phyloP scores from a whole-genome alignment of 768 basidiomycete species.

The Suillus tomentosus region DNA sequence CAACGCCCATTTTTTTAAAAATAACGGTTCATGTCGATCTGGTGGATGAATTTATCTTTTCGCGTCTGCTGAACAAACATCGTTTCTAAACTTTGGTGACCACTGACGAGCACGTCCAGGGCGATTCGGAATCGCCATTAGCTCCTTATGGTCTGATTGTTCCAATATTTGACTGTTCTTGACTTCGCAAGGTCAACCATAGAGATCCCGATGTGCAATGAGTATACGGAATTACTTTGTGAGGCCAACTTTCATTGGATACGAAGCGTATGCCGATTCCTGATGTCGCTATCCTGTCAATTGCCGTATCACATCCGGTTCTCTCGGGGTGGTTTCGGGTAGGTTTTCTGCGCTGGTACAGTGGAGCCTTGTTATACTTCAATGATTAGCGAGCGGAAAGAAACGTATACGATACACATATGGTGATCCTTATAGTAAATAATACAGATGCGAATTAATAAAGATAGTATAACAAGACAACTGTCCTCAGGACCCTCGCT shows the following conservation, averaged over 20 bases:
- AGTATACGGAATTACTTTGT: neutral
- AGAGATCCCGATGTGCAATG: neutral
- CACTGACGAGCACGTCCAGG: neutral
- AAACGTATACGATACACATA: neutral
- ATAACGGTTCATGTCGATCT: neutral
- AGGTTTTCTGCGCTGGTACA: neutral
- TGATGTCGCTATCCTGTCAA: neutral
- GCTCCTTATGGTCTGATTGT: neutral
- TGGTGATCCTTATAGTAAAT: neutral
- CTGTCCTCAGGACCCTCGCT: constrained; percentile 15
- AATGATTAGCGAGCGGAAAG: neutral
- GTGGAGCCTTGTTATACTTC: too few relatives aligned
- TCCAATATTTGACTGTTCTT: neutral
- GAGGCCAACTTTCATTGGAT: neutral
- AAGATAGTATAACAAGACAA: constrained; percentile 9
- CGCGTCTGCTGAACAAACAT: neutral
- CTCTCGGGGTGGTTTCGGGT: neutral
- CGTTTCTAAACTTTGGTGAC: neutral
- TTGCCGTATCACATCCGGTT: neutral
- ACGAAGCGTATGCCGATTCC: neutral
- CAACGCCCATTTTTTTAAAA: neutral
- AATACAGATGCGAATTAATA: constrained; percentile 10
- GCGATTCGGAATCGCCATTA: neutral
- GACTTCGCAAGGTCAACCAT: neutral
- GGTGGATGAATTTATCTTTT: neutral